Percentiles rank a stretch among this genome's conserved stretches.
Conservation (phyloP, 352 stramenopile genomes). For the Plasmopara viticola region DNA sequence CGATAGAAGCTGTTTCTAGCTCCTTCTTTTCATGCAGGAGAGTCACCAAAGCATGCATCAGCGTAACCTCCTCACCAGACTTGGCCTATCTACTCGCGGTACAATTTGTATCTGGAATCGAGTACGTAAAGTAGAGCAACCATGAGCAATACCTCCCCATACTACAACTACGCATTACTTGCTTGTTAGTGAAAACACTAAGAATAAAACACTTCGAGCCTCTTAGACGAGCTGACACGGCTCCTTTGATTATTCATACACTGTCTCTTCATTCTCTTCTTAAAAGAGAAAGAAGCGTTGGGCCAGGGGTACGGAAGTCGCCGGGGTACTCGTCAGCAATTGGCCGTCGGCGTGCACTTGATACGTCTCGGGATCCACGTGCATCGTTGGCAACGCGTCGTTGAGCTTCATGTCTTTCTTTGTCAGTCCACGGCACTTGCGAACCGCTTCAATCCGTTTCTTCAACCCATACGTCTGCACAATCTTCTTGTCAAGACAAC, state of each 20-base stretch:
- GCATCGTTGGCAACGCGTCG: constrained; percentile 89
- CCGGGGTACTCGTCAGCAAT: constrained; percentile 81
- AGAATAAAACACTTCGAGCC: no score
- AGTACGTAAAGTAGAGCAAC: no score
- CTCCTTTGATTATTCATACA: no score
- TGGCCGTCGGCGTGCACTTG: constrained; percentile 89
- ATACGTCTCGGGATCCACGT: constrained; percentile 96
- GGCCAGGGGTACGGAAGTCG: constrained; percentile 81
- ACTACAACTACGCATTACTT: no score
- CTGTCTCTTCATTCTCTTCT: neutral
- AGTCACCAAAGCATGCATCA: no score
- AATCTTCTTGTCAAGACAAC: constrained; percentile 65
- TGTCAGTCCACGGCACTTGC: constrained; percentile 72
- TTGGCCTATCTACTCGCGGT: no score
- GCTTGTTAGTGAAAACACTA: no score
- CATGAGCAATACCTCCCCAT: no score
- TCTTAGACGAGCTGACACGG: no score
- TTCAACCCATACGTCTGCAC: constrained; percentile 71
- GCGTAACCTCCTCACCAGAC: no score
- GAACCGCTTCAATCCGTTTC: constrained; percentile 84
- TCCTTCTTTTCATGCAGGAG: neutral
- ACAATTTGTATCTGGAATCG: no score
- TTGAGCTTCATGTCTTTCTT: constrained; percentile 98
- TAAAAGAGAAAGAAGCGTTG: constrained; percentile 95
- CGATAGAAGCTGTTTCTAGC: neutral